These are phyloP conservation scores for Tolypocladium nubicola DNA, from an alignment of 2,329 filamentous ascomycete species.

Conservation along the genomic window DNA sequence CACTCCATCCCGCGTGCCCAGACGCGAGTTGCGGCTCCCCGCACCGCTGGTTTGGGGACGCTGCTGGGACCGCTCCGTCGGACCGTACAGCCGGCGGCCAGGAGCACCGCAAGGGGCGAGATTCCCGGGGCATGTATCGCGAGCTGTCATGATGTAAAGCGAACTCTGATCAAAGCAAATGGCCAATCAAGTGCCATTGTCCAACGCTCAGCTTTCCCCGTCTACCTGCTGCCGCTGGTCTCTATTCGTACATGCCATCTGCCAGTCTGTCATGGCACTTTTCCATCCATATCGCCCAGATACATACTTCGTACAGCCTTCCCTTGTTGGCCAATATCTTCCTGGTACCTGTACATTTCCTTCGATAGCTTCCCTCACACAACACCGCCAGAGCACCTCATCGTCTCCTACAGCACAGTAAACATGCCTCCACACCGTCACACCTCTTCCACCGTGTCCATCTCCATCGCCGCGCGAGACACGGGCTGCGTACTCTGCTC, in stretches of 20 bases:
- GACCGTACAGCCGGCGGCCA: too few relatives aligned
- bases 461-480: constrained; percentile 10
- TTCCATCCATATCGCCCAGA: too few relatives aligned
- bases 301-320: not conserved
- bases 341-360: not conserved
- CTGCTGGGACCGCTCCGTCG: too few relatives aligned
- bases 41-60: too few relatives aligned
- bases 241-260: not conserved
- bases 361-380: too few relatives aligned
- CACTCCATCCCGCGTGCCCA: too few relatives aligned
- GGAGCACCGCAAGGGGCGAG: too few relatives aligned
- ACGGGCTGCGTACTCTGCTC: constrained; percentile 2
- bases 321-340: not conserved
- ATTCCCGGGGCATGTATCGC: not conserved
- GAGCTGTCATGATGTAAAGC: not conserved
- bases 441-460: constrained; percentile 3
- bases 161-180: not conserved
- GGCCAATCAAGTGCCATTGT: not conserved
- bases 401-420: not conserved
- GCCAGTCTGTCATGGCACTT: too few relatives aligned
- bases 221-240: not conserved
- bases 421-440: not conserved
- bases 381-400: not conserved
- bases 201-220: too few relatives aligned
- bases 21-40: too few relatives aligned